Conservation (phyloP, 179 eudicot species). For the Silene noctiflora region DNA sequence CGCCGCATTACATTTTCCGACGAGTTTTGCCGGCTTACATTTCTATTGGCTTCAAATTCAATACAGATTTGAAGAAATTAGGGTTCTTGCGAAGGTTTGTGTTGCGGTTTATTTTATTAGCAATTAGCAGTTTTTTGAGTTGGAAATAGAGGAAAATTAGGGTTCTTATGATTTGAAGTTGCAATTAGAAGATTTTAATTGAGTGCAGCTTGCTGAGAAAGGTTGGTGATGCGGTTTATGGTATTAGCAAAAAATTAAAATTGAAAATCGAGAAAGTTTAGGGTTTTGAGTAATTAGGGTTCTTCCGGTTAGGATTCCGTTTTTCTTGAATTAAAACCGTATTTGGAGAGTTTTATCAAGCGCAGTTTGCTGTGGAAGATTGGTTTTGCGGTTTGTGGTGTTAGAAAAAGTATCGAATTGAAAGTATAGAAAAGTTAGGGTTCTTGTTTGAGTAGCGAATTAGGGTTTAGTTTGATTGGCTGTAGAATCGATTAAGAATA, state of each 20-base stretch:
- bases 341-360: not conserved
- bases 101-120: not conserved
- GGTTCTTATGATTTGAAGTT: constrained; percentile 7
- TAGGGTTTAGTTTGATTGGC: constrained; percentile 15
- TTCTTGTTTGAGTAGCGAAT: constrained; percentile 11
- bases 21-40: too few species aligned
- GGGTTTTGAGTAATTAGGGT: constrained; percentile 22
- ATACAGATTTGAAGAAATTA: constrained; percentile 3
- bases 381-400: too few species aligned
- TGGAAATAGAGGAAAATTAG: constrained; percentile 11
- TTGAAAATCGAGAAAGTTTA: not conserved
- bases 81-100: not conserved
- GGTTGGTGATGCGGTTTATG: too few species aligned
- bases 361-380: not conserved
- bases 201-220: not conserved
- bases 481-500: not conserved
- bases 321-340: not conserved
- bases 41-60: not conserved
- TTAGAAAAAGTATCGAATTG: constrained; percentile 2
- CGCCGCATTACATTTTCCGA: too few species aligned
- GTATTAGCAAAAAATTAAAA: not conserved
- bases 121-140: not conserved
- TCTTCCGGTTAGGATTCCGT: not conserved
- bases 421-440: constrained; percentile 20
- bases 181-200: not conserved